phyloP scores from a whole-genome alignment of 78 protist species.

The Mastigamoeba balamuthi region DNA sequence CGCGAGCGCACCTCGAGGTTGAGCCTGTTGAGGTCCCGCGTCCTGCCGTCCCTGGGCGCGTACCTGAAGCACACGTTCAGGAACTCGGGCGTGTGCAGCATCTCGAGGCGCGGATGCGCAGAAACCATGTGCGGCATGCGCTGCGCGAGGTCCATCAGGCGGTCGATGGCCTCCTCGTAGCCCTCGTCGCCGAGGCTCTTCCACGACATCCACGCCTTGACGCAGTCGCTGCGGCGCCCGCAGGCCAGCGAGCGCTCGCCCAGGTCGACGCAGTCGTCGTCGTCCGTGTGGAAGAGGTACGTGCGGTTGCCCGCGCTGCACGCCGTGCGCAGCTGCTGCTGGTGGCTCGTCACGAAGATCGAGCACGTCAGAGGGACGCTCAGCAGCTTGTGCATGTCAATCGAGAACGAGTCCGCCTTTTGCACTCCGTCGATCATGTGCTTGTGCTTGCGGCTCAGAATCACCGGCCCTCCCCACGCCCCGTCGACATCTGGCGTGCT shows the following conservation, averaged over 20 bases:
- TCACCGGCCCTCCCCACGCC: conserved; percentile 13
- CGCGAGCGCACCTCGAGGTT: neutral
- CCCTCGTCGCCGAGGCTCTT: conserved; percentile 5
- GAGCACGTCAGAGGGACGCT: conserved; percentile 12
- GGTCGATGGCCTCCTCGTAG: neutral
- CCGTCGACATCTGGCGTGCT: conserved; percentile 10
- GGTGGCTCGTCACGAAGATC: neutral
- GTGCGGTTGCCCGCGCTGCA: neutral
- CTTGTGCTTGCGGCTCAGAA: neutral
- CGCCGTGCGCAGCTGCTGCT: neutral
- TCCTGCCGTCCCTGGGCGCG: neutral
- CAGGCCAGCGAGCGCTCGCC: conserved; percentile 2
- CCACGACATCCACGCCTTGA: conserved; percentile 31
- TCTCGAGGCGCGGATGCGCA: neutral
- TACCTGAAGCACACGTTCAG: conserved; percentile 19
- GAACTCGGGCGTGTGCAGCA: neutral
- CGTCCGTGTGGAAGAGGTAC: conserved; percentile 16
- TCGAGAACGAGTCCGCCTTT: conserved; percentile 9
- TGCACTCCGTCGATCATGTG: neutral
- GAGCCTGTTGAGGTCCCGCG: neutral
- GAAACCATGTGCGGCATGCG: neutral
- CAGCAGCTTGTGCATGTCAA: conserved; percentile 13
- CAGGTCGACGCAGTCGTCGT: neutral
- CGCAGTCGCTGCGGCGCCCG: conserved; percentile 7
- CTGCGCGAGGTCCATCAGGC: neutral